These are phyloP conservation scores for Leptomonas seymouri DNA, from an alignment of 208 protist genomes.

Conservation along the genomic window DNA sequence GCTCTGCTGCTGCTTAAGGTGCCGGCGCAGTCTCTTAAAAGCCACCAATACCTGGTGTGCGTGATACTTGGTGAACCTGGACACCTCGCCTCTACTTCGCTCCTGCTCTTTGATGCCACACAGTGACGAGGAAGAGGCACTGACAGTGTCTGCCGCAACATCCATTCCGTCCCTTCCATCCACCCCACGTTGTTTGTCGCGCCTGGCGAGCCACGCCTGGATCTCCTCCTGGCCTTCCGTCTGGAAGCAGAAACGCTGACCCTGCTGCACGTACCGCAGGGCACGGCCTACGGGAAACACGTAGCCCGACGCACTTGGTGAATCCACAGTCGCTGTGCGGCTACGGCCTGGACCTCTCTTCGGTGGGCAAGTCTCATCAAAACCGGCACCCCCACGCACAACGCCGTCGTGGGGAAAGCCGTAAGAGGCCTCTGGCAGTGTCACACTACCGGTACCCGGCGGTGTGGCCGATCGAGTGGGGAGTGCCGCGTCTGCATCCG, in stretches of 20 bases:
- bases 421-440: no score
- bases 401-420: no score
- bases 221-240: conserved; percentile 13
- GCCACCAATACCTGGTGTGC: conserved; percentile 67
- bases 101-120: neutral
- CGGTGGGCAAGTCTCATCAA: no score
- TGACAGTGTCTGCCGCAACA: neutral
- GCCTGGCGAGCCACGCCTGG: conserved; percentile 11
- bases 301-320: conserved; percentile 11
- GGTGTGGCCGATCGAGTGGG: neutral
- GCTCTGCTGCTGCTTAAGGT: neutral
- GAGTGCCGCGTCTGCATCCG: neutral
- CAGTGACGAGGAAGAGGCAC: neutral
- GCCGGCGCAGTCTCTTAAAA: conserved; percentile 38
- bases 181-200: neutral
- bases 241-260: conserved; percentile 15
- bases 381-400: no score
- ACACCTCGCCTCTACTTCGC: conserved; percentile 18
- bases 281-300: conserved; percentile 42
- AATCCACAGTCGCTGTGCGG: neutral
- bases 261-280: conserved; percentile 36
- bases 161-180: neutral
- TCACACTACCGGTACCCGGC: neutral
- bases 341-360: neutral
- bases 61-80: conserved; percentile 63